A percentile compares a stretch with the other conserved stretches of the same genome.
These are phyloP conservation scores for Neophaeococcomyces mojaviensis DNA, from an alignment of 2,329 filamentous ascomycete genomes.

Conservation along the genomic window DNA sequence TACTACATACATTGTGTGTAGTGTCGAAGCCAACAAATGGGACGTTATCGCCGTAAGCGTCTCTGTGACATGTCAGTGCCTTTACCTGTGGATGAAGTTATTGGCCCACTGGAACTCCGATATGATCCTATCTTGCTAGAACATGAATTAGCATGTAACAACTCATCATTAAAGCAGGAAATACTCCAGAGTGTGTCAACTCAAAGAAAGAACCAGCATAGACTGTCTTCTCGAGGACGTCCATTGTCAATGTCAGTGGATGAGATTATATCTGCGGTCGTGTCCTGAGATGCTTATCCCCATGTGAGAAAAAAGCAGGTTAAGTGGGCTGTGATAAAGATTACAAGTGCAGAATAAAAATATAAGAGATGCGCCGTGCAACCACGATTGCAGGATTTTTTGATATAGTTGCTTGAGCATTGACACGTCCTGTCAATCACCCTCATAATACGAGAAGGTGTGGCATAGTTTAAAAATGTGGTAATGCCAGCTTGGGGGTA, in stretches of 20 bases:
- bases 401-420: too few relatives aligned
- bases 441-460: too few relatives aligned
- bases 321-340: too few relatives aligned
- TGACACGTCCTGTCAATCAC: too few relatives aligned
- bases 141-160: conserved; percentile 3
- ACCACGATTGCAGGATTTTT: too few relatives aligned
- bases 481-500: too few relatives aligned
- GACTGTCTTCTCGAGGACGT: conserved; percentile 11
- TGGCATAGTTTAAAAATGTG: too few relatives aligned
- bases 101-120: not conserved
- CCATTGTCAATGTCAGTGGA: not conserved
- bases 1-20: not conserved
- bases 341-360: too few relatives aligned
- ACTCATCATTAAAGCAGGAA: conserved; percentile 1
- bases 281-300: too few relatives aligned
- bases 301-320: too few relatives aligned
- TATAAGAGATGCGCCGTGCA: too few relatives aligned
- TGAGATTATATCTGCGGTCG: too few relatives aligned
- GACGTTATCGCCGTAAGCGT: not conserved
- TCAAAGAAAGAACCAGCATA: conserved; percentile 13
- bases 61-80: not conserved
- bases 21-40: not conserved
- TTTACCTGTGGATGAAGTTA: not conserved
- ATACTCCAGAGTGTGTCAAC: conserved; percentile 13
- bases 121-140: not conserved